Percentiles rank a stretch among this genome's conserved stretches.
phyloP scores from a whole-genome alignment of 2,329 filamentous ascomycete genomes.

The Xylaria sp. region DNA sequence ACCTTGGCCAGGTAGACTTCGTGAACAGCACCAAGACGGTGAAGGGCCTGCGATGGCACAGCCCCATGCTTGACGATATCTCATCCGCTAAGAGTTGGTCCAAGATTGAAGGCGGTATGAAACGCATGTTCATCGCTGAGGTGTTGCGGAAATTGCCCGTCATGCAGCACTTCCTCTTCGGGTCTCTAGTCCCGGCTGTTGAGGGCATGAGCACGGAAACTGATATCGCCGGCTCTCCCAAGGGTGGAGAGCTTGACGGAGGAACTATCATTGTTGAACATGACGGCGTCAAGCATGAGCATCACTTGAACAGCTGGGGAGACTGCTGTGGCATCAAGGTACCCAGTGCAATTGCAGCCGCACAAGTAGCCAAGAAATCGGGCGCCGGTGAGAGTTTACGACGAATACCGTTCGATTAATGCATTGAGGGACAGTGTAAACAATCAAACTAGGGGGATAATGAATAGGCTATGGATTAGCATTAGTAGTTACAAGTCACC shows the following conservation, averaged over 20 bases:
- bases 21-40: slow-evolving; percentile 97
- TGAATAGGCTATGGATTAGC: neutral
- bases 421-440: neutral
- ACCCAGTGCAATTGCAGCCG: slow-evolving; percentile 89
- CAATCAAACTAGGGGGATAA: neutral
- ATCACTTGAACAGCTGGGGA: slow-evolving; percentile 79
- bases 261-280: slow-evolving; percentile 67
- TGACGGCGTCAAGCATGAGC: slow-evolving; percentile 71
- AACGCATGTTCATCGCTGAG: slow-evolving; percentile 94
- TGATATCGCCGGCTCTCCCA: slow-evolving; percentile 52
- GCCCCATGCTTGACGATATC: slow-evolving; percentile 98
- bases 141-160: slow-evolving; percentile 92
- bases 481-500: neutral
- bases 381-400: slow-evolving; percentile 66
- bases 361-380: slow-evolving; percentile 83
- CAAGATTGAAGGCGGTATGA: slow-evolving; percentile 95
- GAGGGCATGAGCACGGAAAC: slow-evolving; percentile 78
- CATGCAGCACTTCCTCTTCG: slow-evolving; percentile 98
- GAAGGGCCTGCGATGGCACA: slow-evolving; percentile 93
- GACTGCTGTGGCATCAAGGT: slow-evolving; percentile 99
- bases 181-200: slow-evolving; percentile 78
- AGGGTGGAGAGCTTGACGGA: slow-evolving; percentile 58
- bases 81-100: slow-evolving; percentile 85
- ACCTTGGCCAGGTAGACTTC: slow-evolving; percentile 90
- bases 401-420: slow-evolving; percentile 80